Evolutionary conservation across 2,329 filamentous ascomycete species (phyloP).

Genomic region (Microsporum audouinii): DNA sequence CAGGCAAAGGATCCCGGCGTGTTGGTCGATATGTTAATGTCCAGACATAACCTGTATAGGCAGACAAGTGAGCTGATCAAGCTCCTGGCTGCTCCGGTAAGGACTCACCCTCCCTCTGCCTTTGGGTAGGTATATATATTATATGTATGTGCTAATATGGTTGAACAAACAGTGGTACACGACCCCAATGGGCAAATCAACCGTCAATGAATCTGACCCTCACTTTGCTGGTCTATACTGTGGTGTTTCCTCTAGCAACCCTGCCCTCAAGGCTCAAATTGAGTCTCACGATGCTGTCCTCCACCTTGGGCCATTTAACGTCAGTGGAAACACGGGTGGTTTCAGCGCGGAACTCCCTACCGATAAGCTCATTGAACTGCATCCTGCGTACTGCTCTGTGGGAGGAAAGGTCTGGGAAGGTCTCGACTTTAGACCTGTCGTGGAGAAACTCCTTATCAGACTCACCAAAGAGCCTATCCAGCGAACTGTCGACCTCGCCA

Average conservation of each 20-base stretch:
- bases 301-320: constrained; percentile 10
- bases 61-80: constrained; percentile 11
- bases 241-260: constrained; percentile 9
- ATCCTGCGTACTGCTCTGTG: constrained; percentile 12
- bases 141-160: not conserved
- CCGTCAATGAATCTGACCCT: constrained; percentile 12
- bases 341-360: constrained; percentile 11
- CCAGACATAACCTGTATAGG: constrained; percentile 8
- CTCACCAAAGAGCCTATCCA: constrained; percentile 9
- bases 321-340: constrained; percentile 12
- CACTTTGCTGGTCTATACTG: constrained; percentile 10
- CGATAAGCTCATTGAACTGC: constrained; percentile 11
- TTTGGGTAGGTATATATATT: not conserved
- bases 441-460: constrained; percentile 10
- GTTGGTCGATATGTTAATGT: constrained; percentile 12
- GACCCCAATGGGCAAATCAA: constrained; percentile 12
- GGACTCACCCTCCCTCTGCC: not conserved
- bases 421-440: constrained; percentile 12
- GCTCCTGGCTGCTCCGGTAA: constrained; percentile 11
- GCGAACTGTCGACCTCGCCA: constrained; percentile 6
- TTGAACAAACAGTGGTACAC: constrained; percentile 7
- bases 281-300: constrained; percentile 12
- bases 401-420: constrained; percentile 11
- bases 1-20: constrained; percentile 11
- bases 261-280: constrained; percentile 3